These are phyloP conservation scores for Dichotomopilus funicola DNA, from an alignment of 2,329 filamentous ascomycete genomes.

Conservation along the genomic window DNA sequence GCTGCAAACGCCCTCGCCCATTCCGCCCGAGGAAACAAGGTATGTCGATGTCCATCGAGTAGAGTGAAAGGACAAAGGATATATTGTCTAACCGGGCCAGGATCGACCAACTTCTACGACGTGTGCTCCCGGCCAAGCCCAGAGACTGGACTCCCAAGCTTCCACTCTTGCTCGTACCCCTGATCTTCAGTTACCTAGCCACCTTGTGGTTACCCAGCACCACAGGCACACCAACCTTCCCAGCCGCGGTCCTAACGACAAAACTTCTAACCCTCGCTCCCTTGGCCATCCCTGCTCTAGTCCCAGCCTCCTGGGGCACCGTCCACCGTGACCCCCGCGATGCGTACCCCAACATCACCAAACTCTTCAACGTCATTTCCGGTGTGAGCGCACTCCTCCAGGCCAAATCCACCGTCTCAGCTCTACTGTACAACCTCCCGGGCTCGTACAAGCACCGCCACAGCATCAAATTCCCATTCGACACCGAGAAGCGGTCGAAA, in stretches of 20 bases:
- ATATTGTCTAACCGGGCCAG: constrained; percentile 5
- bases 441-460: constrained; percentile 43
- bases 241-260: constrained; percentile 29
- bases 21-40: constrained; percentile 30
- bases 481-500: constrained; percentile 37
- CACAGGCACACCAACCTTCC: constrained; percentile 36
- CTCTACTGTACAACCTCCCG: constrained; percentile 42
- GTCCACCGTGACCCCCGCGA: constrained; percentile 35
- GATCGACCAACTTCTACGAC: constrained; percentile 21
- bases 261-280: constrained; percentile 38
- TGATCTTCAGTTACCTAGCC: constrained; percentile 32
- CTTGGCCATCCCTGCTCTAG: constrained; percentile 39
- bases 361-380: constrained; percentile 43
- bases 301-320: constrained; percentile 44
- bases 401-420: constrained; percentile 36
- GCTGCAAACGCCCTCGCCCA: constrained; percentile 47
- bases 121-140: constrained; percentile 36
- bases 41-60: constrained; percentile 16
- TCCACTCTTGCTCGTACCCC: constrained; percentile 29
- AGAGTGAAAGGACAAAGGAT: neutral
- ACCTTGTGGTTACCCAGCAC: constrained; percentile 36
- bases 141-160: constrained; percentile 38
- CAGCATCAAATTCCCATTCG: constrained; percentile 40
- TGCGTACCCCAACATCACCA: constrained; percentile 36
- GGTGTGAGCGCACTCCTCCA: constrained; percentile 39